Base-by-base conservation (phyloP, 108 stramenopile species). In the Fragilariopsis cylindrus region DNA sequence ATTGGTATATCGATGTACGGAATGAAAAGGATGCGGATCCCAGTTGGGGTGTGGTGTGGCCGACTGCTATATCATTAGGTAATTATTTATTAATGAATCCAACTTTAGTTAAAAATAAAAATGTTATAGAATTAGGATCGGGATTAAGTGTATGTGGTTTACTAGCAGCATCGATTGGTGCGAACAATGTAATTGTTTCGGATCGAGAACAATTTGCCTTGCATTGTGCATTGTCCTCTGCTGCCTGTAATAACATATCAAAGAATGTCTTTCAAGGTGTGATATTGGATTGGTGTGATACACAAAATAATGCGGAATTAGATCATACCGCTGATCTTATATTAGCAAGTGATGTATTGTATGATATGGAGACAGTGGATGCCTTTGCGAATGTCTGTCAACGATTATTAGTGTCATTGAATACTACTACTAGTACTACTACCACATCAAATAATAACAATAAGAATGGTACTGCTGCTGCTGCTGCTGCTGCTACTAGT, bases 31-130 rank as follows among this genome's bases (percentile, higher is more conserved):
- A 84, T 18, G 57, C 74, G 3, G 84, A 84, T 50, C 84, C 84
- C 2, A 79, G 77, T 48, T 84, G 84, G 84, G 84, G 81, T 0
- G 52, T 81, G n/a, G 60, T 84, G 2, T 84, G 84, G 84, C 84
- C 84, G 2, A 84, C 84, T 30, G 84, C 81, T 7, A 11, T 82
- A 40, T n/a, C 63, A 42, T 45, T 44, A 13, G 0, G 42, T n/a
- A 8, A 57, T 40, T 45, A 72, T 45, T 42, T 57, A 50, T 71
- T 63, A 8, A 12, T 70, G 21, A 75, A 72, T 45, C 81, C 77
- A 2, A 45, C 66, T 52, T 71, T 83, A 4, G 58, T 21, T 39
- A 0, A 30, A 3, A 60, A 60, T 40, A 60, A 60, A 11, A 60
- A 60, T 40, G 58, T 60, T 6, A 40, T 60, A 0, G 58, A 60